Evolutionary conservation across 441 rosid species (phyloP), one percentile per base, ranked within the genome.

Genomic region (Erysimum pusillum): DNA sequence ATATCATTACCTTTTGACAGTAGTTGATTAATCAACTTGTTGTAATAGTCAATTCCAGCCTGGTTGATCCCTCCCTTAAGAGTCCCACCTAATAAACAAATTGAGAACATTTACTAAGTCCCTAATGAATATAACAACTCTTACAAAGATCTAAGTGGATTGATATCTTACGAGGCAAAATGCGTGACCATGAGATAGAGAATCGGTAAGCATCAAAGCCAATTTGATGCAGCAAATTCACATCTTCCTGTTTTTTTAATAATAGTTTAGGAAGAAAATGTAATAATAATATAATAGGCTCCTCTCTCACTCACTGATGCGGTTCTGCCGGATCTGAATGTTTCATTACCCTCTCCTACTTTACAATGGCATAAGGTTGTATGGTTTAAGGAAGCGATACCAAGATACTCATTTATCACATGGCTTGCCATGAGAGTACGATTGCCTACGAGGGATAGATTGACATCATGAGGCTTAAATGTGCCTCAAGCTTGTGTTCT

Each of bases 181-280:
- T 76, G 73, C 97, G 78, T 3, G 97, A 78, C 97, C 97, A 91
- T 0, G 97, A 89, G 67, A 91, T 89, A 9, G 97, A 91, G 66
- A 91, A 86, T 69, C 97, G 82, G 66, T 85, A 85, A 22, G 88
- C 87, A 73, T 86, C 84, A 9, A 87, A 76, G 5, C 91, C 90
- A 72, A 88, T 81, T 41, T 83, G 77, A 32, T 84, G 83, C 76
- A 89, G 76, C n/a, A 89, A 64, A 10, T 38, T 48, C 34, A 88
- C 82, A 76, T 91, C 97, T 77, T 80, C 80, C 92, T 86, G 74
- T 0, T 66, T 66, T 49, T 48, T 1, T 42, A 63, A 22, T 2
- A 69, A 32, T 0, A 9, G 25, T 12, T 48, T 4, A 61, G 69
- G 20, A 51, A 31, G 2, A 34, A 17, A 35, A 53, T 34, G 36